Base-by-base conservation (phyloP, 1,284 basidiomycete genomes). In the Puccinia novopanici region DNA sequence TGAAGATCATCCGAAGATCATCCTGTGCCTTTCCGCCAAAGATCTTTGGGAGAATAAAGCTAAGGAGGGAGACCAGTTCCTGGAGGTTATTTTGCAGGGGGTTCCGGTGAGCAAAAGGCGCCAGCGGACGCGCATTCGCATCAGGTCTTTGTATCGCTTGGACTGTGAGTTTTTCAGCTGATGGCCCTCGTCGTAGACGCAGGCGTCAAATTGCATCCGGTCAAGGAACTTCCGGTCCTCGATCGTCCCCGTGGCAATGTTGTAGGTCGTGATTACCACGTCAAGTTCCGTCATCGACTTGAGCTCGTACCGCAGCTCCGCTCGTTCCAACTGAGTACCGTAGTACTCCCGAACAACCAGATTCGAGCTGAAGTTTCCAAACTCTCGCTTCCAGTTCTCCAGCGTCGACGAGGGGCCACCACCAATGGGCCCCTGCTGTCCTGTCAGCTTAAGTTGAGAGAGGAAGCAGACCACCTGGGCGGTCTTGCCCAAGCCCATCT, bases 351-450 rank as follows among this genome's bases (percentile, higher is more conserved):
- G 90, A 15, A 98, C 90, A n/a, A 90, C 88, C 85, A 99, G 91
- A 5, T 88, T 89, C 0, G 95, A 94, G 0, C 93, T 93, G 84
- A 99, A 99, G 63, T 91, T 91, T 54, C 91, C 89, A 85, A 99
- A 98, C 86, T 99, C 97, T 82, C 97, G 90, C 85, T 93, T 92
- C 97, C 97, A 99, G 85, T 99, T 99, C 86, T 99, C 97, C 30
- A 99, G 87, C 0, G 95, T 98, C 2, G 96, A 99, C 0, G 95
- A 95, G 19, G 95, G 95, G 8, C 98, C 97, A 82, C 98, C 91
- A 79, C 99, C 89, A 48, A 99, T 90, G 24, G 95, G 95, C 0
- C 96, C 94, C 72, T 88, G 88, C 68, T 89, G 89, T 17, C 91
- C 91, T 75, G 88, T 89, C 83, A 93, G 91, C 85, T 94, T 94